phyloP scores from a whole-genome alignment of 148 eudicot genomes.

The Suaeda aralocaspica region DNA sequence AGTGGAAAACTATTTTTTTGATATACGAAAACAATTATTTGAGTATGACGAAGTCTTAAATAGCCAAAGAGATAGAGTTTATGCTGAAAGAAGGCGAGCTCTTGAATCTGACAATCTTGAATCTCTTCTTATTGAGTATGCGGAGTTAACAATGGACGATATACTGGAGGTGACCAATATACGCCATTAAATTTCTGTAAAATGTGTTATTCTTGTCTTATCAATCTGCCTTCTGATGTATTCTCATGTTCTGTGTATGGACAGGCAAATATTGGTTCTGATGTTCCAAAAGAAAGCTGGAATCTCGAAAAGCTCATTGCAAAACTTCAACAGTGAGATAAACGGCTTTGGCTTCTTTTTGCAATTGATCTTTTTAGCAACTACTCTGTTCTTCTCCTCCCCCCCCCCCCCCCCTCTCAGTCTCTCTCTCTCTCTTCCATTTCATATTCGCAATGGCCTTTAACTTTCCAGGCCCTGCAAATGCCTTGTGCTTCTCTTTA shows the following conservation, averaged over 20 bases:
- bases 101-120: conserved; percentile 84
- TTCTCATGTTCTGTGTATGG: conserved; percentile 10
- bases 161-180: conserved; percentile 68
- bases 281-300: conserved; percentile 88
- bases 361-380: background rate
- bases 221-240: background rate
- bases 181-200: background rate
- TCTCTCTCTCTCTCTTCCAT: too few relatives aligned
- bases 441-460: background rate
- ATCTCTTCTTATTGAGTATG: conserved; percentile 87
- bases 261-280: conserved; percentile 94
- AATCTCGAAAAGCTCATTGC: conserved; percentile 88
- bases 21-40: conserved; percentile 87
- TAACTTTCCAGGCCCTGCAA: background rate
- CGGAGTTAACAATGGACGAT: conserved; percentile 96
- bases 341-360: conserved; percentile 12
- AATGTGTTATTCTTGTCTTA: background rate
- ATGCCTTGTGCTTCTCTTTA: background rate
- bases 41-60: conserved; percentile 97
- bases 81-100: conserved; percentile 96
- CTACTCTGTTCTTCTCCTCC: background rate
- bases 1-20: conserved; percentile 98
- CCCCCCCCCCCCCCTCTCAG: too few relatives aligned
- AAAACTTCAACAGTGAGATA: conserved; percentile 84
- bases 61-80: conserved; percentile 98